Base-by-base conservation (phyloP, 768 basidiomycete genomes). In the Rhodotorula diobovata region DNA sequence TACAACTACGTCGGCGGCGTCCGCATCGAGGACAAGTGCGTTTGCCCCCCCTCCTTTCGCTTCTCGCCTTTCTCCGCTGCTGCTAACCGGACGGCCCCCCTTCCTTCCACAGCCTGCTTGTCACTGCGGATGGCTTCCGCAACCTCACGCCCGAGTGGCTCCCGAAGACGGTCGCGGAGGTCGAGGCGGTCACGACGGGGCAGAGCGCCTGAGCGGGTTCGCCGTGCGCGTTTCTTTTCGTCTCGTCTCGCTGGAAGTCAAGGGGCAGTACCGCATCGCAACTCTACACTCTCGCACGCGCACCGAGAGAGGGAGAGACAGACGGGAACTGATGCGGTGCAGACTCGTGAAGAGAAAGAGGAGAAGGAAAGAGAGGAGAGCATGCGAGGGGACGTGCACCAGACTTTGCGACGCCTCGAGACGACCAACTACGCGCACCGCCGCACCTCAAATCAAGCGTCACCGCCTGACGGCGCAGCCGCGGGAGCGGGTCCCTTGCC, bases 1-100 rank as follows among this genome's bases (percentile, higher is more conserved):
- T 97, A 93, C 77, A 87, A 90, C 77, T 81, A 82, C 45, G 90
- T 97, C 34, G 95, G 95, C 23, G 95, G 94, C 0, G 89, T 98
- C 4, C 82, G 94, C 61, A 94, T 98, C 73, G 95, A 98, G 80
- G 95, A 98, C 79, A 92, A 78, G 76, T 76, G 62, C 60, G 74
- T 71, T 34, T 28, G 43, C 28, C 35, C n/a, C 28, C 37, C 39
- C 32, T 61, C 39, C 14, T 43, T 12, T 20, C 23, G 25, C 25
- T 45, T 2, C 41, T 34, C 9, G 23, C 48, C 8, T n/a, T 58
- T 21, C 1, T 2, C 23, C 34, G 51, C 10, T 5, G 8, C 14
- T 2, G n/a, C 62, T 63, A 48, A 50, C 25, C 0, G 20, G 3
- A 25, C 28, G 16, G 25, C 11, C 32, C 32, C 23, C 7, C 1